Percentiles rank a stretch among this genome's conserved stretches.
These are phyloP conservation scores for Trichoderma sp. DNA, from an alignment of 2,329 filamentous ascomycete genomes.

Conservation along the genomic window DNA sequence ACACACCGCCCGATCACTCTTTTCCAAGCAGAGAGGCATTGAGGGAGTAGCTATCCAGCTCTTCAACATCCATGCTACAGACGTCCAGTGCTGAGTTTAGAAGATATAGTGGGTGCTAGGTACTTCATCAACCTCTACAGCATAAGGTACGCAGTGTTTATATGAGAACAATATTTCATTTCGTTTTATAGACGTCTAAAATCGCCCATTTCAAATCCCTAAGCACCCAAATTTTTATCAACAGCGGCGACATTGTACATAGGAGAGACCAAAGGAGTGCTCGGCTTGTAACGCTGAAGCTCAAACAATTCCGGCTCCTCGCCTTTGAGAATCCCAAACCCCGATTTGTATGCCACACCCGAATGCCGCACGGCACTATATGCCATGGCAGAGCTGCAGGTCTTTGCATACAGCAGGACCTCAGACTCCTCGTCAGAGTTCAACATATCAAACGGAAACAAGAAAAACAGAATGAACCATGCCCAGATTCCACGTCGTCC, in stretches of 20 bases:
- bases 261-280: slow-evolving; percentile 29
- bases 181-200: slow-evolving; percentile 23
- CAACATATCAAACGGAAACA: slow-evolving; percentile 32
- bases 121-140: background rate
- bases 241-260: slow-evolving; percentile 13
- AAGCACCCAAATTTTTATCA: background rate
- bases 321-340: slow-evolving; percentile 36
- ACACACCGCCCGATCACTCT: background rate
- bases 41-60: background rate
- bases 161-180: background rate
- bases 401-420: slow-evolving; percentile 39
- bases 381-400: slow-evolving; percentile 1
- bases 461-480: slow-evolving; percentile 23
- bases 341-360: background rate
- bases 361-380: background rate
- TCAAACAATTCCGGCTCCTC: slow-evolving; percentile 51
- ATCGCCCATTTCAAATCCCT: slow-evolving; percentile 15
- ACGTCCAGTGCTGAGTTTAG: background rate
- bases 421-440: slow-evolving; percentile 47
- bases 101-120: background rate
- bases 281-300: slow-evolving; percentile 48
- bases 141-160: background rate
- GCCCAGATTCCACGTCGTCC: background rate
- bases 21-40: background rate
- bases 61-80: background rate